Evolutionary conservation across 23 red algal species (phyloP).

Genomic region (Cyanidium caldarium): DNA sequence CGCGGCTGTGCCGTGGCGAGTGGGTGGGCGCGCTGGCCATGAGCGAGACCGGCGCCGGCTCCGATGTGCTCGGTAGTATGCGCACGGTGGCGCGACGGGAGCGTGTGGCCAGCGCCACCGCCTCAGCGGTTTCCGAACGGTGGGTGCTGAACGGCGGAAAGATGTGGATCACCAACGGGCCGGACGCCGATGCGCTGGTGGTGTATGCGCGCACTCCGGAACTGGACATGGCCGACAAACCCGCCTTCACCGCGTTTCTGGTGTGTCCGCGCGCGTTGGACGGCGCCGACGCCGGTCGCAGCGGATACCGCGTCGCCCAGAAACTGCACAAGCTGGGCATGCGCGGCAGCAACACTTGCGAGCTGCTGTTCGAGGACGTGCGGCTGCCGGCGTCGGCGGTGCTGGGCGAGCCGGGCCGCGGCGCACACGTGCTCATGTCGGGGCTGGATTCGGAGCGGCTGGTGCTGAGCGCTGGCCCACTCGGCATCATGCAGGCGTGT

Average conservation of each 20-base stretch:
- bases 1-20: slow-evolving; percentile 13
- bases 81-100: not conserved
- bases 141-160: slow-evolving; percentile 28
- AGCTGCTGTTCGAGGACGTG: slow-evolving; percentile 32
- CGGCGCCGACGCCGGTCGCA: slow-evolving; percentile 9
- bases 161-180: slow-evolving; percentile 54
- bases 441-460: slow-evolving; percentile 40
- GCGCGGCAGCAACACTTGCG: slow-evolving; percentile 30
- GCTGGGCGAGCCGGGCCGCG: slow-evolving; percentile 21
- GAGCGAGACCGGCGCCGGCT: slow-evolving; percentile 43
- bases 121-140: not conserved
- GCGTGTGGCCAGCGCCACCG: not conserved
- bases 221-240: not conserved
- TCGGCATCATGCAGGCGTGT: slow-evolving; percentile 43
- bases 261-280: too few relatives aligned
- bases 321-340: slow-evolving; percentile 51
- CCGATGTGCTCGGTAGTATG: slow-evolving; percentile 37
- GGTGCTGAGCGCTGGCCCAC: slow-evolving; percentile 26
- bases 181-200: slow-evolving; percentile 33
- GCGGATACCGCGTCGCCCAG: slow-evolving; percentile 7
- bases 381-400: slow-evolving; percentile 20
- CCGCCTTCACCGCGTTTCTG: slow-evolving; percentile 34
- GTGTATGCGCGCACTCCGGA: slow-evolving; percentile 29
- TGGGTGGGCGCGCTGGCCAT: slow-evolving; percentile 37
- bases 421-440: slow-evolving; percentile 21